phyloP scores from a whole-genome alignment of 805 yeast species.

The Barnettozyma vustinii region DNA sequence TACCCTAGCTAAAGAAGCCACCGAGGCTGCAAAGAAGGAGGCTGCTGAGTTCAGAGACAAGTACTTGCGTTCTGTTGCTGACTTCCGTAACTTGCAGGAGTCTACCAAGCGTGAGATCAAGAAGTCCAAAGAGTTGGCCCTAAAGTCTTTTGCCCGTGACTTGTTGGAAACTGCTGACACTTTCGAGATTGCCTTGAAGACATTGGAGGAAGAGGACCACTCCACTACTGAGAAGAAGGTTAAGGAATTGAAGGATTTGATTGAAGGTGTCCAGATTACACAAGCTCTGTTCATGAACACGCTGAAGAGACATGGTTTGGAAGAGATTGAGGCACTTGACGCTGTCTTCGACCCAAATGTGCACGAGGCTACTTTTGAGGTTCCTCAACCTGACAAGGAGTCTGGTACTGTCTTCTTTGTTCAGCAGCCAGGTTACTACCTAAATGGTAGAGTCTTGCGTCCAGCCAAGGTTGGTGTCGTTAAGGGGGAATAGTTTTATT shows the following conservation, averaged over 20 bases:
- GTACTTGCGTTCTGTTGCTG: slow-evolving; percentile 25
- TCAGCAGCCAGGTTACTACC: slow-evolving; percentile 46
- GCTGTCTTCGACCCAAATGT: slow-evolving; percentile 46
- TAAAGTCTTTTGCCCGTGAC: slow-evolving; percentile 27
- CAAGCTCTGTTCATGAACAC: slow-evolving; percentile 45
- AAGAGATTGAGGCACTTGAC: slow-evolving; percentile 44
- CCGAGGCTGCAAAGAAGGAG: slow-evolving; percentile 23
- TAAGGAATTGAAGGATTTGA: slow-evolving; percentile 40
- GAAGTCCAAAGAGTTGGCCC: slow-evolving; percentile 26
- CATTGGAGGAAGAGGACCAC: slow-evolving; percentile 21
- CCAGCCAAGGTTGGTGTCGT: slow-evolving; percentile 56
- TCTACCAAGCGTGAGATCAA: slow-evolving; percentile 27
- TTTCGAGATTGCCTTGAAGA: slow-evolving; percentile 26
- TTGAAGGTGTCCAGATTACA: slow-evolving; percentile 49
- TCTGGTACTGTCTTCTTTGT: slow-evolving; percentile 51
- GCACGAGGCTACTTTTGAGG: slow-evolving; percentile 49
- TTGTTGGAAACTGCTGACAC: slow-evolving; percentile 26
- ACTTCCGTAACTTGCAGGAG: slow-evolving; percentile 27
- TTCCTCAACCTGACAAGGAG: slow-evolving; percentile 49
- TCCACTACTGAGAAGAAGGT: slow-evolving; percentile 24
- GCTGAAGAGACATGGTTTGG: slow-evolving; percentile 43
- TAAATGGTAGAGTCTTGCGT: slow-evolving; percentile 48
- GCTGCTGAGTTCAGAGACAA: slow-evolving; percentile 24
- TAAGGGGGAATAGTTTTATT: slow-evolving; percentile 29
- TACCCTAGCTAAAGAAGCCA: slow-evolving; percentile 14